Evolutionary conservation across 345 rosid genomes (phyloP), one percentile per base, ranked within the genome.

Genomic region (Pistacia vera): DNA sequence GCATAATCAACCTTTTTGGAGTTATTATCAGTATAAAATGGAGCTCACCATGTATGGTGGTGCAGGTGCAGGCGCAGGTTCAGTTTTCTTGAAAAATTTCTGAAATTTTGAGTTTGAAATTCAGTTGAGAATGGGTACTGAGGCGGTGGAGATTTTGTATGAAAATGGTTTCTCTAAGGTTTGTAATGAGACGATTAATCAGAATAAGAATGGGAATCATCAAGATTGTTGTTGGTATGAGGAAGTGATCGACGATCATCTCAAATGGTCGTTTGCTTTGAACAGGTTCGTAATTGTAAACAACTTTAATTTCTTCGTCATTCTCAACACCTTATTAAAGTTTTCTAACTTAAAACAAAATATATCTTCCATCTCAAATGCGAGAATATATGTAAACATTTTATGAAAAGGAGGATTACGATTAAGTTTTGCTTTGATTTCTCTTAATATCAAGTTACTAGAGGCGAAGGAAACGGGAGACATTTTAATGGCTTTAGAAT

Each of bases 251-350:
- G 96, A 93, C 71, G 94, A 89, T 28, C 89, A 95, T 83, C 96
- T 95, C 84, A 93, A 91, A 70, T 95, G 99, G 99, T 93, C 96
- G 18, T 95, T 93, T 79, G 93, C 94, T 59, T 80, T 92, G 78
- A 92, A 92, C 83, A 91, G 98, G 98, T 94, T 46, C 51, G 52
- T 62, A 3, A 1, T 13, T 70, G n/a, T 2, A 16, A 63, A 35
- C 68, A 28, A 25, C 17, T n/a, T 11, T 25, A 30, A 30, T 30
- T 30, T 30, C 2, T 30, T 28, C 9, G 2, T 30, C 13, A 25
- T 0, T 12, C 17, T 30, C 41, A 8, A 18, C 38, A 17, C 28
- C 51, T 11, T 64, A 36, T 7, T 0, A 28, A 35, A 6, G 5
- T 62, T 2, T 28, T 10, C 51, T 6, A 46, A 7, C 10, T 3